phyloP scores from a whole-genome alignment of 108 stramenopile genomes.

The Fragilaria crotonensis region DNA sequence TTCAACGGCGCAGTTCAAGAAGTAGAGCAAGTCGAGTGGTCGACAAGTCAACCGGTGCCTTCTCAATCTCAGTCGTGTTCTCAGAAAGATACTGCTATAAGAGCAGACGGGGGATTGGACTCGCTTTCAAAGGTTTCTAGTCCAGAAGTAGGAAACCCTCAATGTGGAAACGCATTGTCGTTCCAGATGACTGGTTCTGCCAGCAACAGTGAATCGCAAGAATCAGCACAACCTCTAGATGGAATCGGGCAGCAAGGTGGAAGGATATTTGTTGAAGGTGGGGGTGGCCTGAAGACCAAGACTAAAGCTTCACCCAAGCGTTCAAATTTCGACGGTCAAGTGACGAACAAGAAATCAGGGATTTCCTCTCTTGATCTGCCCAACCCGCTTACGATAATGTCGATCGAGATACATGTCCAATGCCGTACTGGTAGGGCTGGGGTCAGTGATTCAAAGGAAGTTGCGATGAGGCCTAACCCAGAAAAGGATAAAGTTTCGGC shows the following conservation, averaged over 20 bases:
- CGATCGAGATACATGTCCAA: conserved; percentile 83
- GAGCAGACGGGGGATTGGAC: no score
- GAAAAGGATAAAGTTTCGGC: conserved; percentile 62
- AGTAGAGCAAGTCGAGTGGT: no score
- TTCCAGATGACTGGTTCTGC: conserved; percentile 6
- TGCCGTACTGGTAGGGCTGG: conserved; percentile 62
- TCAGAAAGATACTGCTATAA: no score
- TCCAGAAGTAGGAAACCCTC: no score
- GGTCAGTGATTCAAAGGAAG: conserved; percentile 52
- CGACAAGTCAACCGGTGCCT: no score
- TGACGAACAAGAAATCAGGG: neutral
- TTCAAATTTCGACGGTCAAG: conserved; percentile 14
- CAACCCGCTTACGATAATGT: conserved; percentile 71
- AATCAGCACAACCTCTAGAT: conserved; percentile 39
- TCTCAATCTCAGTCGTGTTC: no score
- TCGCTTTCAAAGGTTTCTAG: no score
- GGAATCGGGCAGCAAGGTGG: conserved; percentile 80
- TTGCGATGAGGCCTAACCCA: conserved; percentile 73
- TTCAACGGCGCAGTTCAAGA: no score
- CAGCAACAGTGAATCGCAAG: conserved; percentile 12
- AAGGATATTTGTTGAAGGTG: conserved; percentile 56
- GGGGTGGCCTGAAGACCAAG: conserved; percentile 71
- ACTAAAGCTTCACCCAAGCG: conserved; percentile 43
- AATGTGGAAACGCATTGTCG: no score
- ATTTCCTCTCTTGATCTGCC: conserved; percentile 12